Evolutionary conservation across 768 basidiomycete species (phyloP).

Genomic region (Chiua virens): DNA sequence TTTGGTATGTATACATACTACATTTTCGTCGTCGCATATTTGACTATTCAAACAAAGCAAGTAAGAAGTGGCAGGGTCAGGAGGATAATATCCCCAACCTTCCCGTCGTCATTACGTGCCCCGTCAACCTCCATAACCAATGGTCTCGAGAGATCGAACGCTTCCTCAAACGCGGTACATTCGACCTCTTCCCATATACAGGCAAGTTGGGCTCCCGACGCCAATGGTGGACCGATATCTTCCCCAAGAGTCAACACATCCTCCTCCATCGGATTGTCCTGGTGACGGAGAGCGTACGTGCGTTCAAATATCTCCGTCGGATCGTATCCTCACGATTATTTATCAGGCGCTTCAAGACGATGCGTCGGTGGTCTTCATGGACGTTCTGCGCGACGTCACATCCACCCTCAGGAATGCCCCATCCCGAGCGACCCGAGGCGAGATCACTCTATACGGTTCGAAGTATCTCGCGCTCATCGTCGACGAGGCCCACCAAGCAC

Average conservation of each 20-base stretch:
- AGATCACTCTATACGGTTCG: no score
- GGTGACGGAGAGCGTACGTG: not conserved
- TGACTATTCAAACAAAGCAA: not conserved
- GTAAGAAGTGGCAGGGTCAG: not conserved
- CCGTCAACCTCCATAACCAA: not conserved
- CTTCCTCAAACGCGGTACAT: not conserved
- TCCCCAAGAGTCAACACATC: not conserved
- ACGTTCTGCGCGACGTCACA: no score
- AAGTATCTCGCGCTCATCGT: not conserved
- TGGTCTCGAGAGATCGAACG: not conserved
- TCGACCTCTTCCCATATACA: slow-evolving; percentile 1
- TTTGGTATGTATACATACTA: not conserved
- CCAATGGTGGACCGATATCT: not conserved
- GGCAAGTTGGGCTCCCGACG: not conserved
- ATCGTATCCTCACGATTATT: no score
- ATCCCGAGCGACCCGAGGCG: no score
- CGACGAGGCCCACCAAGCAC: slow-evolving; percentile 3
- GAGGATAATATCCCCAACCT: not conserved
- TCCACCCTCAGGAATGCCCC: no score
- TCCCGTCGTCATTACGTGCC: not conserved
- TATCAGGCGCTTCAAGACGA: no score
- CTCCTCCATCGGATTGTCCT: not conserved
- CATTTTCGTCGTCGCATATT: no score
- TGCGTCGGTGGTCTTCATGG: no score
- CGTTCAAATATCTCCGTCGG: no score